Evolutionary conservation across 2,329 filamentous ascomycete genomes (phyloP).

Genomic region (Fusarium poae): DNA sequence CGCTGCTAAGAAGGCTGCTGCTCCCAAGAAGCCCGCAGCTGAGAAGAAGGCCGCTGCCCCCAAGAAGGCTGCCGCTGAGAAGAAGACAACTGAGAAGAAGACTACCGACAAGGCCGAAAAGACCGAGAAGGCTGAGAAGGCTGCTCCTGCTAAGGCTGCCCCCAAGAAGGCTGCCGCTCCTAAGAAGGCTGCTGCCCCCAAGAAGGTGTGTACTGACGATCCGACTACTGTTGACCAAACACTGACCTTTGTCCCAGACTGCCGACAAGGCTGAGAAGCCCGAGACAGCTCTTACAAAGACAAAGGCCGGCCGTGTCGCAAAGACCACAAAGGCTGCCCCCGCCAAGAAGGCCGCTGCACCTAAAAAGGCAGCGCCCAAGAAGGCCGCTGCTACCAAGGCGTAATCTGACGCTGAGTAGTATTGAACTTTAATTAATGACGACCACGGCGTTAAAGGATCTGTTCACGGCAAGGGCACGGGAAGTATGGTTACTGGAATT

Average conservation of each 20-base stretch:
- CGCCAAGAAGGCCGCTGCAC: slow-evolving; percentile 53
- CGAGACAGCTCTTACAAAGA: slow-evolving; percentile 77
- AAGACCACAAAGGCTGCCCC: slow-evolving; percentile 69
- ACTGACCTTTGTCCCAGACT: slow-evolving; percentile 32
- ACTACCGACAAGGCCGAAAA: slow-evolving; percentile 49
- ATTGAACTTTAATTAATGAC: slow-evolving; percentile 55
- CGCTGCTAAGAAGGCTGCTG: slow-evolving; percentile 51
- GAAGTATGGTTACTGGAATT: slow-evolving; percentile 48
- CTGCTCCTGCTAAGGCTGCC: slow-evolving; percentile 77
- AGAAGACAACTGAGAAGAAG: slow-evolving; percentile 37
- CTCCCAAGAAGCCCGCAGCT: slow-evolving; percentile 56
- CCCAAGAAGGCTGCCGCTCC: slow-evolving; percentile 53
- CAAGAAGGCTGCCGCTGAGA: slow-evolving; percentile 48
- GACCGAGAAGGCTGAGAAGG: slow-evolving; percentile 57
- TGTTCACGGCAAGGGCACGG: slow-evolving; percentile 47
- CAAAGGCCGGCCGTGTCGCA: slow-evolving; percentile 86
- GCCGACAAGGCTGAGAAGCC: slow-evolving; percentile 69
- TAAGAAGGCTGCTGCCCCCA: slow-evolving; percentile 51
- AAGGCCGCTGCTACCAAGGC: slow-evolving; percentile 62
- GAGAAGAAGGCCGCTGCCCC: slow-evolving; percentile 55
- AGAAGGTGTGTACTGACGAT: slow-evolving; percentile 32
- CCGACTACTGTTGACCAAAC: background rate
- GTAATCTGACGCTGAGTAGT: slow-evolving; percentile 46
- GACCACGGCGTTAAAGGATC: slow-evolving; percentile 55
- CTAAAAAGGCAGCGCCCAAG: slow-evolving; percentile 59